Evolutionary conservation across 2,329 filamentous ascomycete genomes (phyloP).

Genomic region (Arthrobotrys iridis): DNA sequence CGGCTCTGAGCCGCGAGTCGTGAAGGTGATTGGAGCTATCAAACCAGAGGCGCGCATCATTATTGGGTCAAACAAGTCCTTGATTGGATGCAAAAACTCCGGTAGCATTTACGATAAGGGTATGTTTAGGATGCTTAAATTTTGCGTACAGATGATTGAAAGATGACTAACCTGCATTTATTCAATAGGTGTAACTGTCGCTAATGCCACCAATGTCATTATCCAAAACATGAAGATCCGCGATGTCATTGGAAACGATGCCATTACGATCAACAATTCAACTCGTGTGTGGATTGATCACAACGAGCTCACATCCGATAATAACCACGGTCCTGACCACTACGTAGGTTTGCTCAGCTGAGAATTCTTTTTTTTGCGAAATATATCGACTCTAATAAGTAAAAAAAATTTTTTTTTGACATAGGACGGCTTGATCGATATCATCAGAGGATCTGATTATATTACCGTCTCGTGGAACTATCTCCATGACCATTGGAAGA

Average conservation of each 20-base stretch:
- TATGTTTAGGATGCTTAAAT: conserved; percentile 60
- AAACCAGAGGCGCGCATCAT: conserved; percentile 62
- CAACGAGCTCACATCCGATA: conserved; percentile 64
- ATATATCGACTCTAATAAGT: not conserved
- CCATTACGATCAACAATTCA: conserved; percentile 64
- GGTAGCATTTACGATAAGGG: conserved; percentile 65
- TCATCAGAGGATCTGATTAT: conserved; percentile 64
- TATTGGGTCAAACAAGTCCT: conserved; percentile 64
- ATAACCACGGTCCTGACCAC: conserved; percentile 62
- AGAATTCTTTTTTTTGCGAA: no score
- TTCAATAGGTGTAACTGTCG: conserved; percentile 59
- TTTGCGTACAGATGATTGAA: conserved; percentile 60
- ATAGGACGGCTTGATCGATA: conserved; percentile 68
- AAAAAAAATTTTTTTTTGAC: not conserved
- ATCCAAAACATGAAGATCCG: conserved; percentile 62
- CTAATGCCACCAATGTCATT: conserved; percentile 62
- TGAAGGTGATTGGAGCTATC: conserved; percentile 65
- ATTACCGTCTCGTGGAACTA: conserved; percentile 66
- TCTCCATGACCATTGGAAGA: conserved; percentile 65
- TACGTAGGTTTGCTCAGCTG: conserved; percentile 60
- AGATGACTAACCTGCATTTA: conserved; percentile 60
- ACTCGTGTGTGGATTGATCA: conserved; percentile 66
- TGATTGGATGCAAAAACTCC: conserved; percentile 63
- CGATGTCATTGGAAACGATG: conserved; percentile 62
- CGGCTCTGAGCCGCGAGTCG: conserved; percentile 64